A percentile compares a stretch with the other conserved stretches of the same genome.
Evolutionary conservation across 768 basidiomycete species (phyloP).

Genomic region (Tubosaeta sp.): DNA sequence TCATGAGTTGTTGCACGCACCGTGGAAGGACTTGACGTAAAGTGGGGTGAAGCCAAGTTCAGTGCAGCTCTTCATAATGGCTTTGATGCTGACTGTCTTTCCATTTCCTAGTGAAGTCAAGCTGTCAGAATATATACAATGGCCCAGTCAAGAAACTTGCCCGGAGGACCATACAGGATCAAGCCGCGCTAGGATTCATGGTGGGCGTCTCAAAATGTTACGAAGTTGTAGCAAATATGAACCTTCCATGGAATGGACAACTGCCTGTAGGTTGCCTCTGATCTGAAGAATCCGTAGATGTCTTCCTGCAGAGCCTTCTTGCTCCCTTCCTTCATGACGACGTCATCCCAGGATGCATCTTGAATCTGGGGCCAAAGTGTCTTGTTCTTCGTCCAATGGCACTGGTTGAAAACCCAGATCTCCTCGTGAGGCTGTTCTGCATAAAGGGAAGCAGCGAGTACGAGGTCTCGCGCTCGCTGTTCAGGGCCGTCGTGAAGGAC

Average conservation of each 20-base stretch:
- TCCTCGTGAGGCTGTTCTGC: conserved; percentile 56
- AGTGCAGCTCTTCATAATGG: conserved; percentile 70
- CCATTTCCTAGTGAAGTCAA: conserved; percentile 59
- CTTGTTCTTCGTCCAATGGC: conserved; percentile 62
- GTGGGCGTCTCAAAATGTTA: background rate
- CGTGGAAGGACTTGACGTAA: conserved; percentile 78
- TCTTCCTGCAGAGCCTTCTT: conserved; percentile 70
- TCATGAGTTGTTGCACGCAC: conserved; percentile 33
- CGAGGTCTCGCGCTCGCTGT: conserved; percentile 45
- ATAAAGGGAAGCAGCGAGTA: conserved; percentile 52
- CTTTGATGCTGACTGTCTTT: conserved; percentile 79
- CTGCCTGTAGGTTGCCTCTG: conserved; percentile 66
- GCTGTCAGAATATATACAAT: background rate
- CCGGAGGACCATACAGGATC: conserved; percentile 81
- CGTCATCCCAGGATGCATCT: conserved; percentile 68
- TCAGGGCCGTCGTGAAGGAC: conserved; percentile 61
- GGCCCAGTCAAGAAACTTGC: conserved; percentile 27
- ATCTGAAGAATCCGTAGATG: conserved; percentile 75
- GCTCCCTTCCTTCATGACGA: conserved; percentile 66
- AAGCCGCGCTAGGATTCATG: conserved; percentile 56
- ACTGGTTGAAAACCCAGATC: conserved; percentile 74
- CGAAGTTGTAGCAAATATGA: background rate
- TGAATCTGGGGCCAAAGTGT: conserved; percentile 59
- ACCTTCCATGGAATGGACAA: conserved; percentile 85
- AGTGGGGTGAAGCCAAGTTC: conserved; percentile 62